Evolutionary conservation across 768 basidiomycete species (phyloP).

Genomic region (Pisolithus marmoratus): DNA sequence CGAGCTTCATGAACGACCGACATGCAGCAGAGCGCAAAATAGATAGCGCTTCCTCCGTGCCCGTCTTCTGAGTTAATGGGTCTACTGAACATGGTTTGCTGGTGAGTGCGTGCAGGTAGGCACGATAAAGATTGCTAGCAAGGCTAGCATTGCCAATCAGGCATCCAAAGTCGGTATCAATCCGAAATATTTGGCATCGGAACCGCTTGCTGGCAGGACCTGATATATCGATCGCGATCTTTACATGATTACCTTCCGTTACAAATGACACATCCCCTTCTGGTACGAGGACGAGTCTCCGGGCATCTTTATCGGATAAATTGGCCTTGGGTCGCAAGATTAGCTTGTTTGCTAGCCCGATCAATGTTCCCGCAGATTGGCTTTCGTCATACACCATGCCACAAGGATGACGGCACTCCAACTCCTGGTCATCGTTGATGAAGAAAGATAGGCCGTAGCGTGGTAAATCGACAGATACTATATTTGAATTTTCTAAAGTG

Average conservation of each 20-base stretch:
- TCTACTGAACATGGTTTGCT: constrained; percentile 35
- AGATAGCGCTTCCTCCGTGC: constrained; percentile 38
- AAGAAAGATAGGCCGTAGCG: constrained; percentile 39
- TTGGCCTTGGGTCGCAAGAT: constrained; percentile 31
- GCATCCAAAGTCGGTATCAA: constrained; percentile 26
- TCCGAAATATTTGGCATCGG: constrained; percentile 23
- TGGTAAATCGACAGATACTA: constrained; percentile 31
- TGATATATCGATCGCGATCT: constrained; percentile 6
- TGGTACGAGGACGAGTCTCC: constrained; percentile 34
- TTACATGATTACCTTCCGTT: constrained; percentile 10
- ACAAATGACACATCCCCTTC: constrained; percentile 23
- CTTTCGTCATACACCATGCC: constrained; percentile 36
- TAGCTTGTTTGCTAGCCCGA: constrained; percentile 37
- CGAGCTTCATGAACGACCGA: constrained; percentile 36
- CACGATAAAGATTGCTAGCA: constrained; percentile 28
- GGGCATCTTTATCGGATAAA: background rate
- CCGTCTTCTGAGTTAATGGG: constrained; percentile 38
- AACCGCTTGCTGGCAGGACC: background rate
- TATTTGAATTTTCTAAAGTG: background rate
- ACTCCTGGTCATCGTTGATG: constrained; percentile 22
- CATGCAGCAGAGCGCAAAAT: constrained; percentile 33
- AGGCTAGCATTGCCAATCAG: constrained; percentile 23
- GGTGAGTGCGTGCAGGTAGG: constrained; percentile 42
- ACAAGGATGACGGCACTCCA: constrained; percentile 38
- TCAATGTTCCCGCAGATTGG: constrained; percentile 40